Conservation (phyloP, 176 grass and related monocot genomes). For the Eleusine coracana region DNA sequence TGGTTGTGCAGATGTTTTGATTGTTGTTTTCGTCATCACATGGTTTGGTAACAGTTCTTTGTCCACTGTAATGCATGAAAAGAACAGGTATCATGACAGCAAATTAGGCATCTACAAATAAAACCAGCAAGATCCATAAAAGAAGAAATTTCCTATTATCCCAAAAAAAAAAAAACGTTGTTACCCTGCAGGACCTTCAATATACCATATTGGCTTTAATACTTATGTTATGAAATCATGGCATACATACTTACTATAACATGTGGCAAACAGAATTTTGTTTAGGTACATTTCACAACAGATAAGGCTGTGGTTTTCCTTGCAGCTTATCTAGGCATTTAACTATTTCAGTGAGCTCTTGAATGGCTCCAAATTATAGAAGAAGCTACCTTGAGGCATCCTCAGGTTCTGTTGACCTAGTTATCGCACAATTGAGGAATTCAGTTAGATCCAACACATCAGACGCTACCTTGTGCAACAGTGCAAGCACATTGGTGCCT, state of each 20-base stretch:
- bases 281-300: conserved; percentile 2
- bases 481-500: conserved; percentile 61
- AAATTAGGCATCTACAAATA: conserved; percentile 10
- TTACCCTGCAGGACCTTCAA: neutral
- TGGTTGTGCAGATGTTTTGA: conserved; percentile 22
- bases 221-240: neutral
- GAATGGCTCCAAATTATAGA: conserved; percentile 17
- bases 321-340: neutral
- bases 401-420: conserved; percentile 39
- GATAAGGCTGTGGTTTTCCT: neutral
- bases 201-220: neutral
- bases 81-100: conserved; percentile 26
- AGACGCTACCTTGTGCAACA: conserved; percentile 76
- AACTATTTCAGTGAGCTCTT: conserved; percentile 10
- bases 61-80: conserved; percentile 50
- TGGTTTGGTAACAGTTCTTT: conserved; percentile 27
- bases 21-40: conserved; percentile 23
- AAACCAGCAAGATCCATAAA: neutral
- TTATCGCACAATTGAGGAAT: conserved; percentile 72
- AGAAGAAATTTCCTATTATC: neutral
- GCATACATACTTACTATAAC: neutral
- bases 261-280: neutral
- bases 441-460: conserved; percentile 82
- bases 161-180: neutral
- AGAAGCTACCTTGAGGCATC: conserved; percentile 56